Base-by-base conservation (phyloP, 1,284 basidiomycete species). In the Melampsora larici-populina region DNA sequence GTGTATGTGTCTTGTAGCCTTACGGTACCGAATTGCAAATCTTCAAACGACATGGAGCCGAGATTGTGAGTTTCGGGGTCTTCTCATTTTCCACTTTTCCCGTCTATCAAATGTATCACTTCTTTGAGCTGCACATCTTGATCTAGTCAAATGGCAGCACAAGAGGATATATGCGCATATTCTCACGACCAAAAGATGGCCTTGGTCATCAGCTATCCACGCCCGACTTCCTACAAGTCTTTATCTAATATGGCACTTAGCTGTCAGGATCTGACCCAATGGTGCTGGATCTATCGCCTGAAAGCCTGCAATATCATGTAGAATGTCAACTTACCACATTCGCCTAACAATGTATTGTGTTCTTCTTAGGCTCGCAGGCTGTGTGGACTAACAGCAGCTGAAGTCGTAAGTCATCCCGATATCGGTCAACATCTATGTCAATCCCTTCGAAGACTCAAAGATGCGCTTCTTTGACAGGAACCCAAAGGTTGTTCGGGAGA, bases 1-100 rank as follows among this genome's bases (percentile, higher is more conserved):
- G n/a, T n/a, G 18, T 43, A 4, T 24, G 70, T 21, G 55, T 31
- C 17, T 48, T 64, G 6, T 24, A 77, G 75, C 75, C 75, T 31
- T 77, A 63, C 60, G 67, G 29, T n/a, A 77, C 66, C 58, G 75
- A 77, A 67, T 55, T 77, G n/a, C 58, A 26, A 40, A 77, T 77
- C 24, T 43, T 77, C 26, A 66, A 69, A 33, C 43, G 43, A 29
- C 68, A 77, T 18, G 58, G 67, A 21, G 24, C 31, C 46, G 67
- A 77, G 24, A 77, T 77, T 21, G 75, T 77, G 11, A 77, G 75
- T 64, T 26, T n/a, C n/a, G 13, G 36, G 36, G 18, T 1, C 18
- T 55, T 7, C 18, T 55, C 51, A 13, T 55, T 55, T 3, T 17
- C 24, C 51, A 13, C 3, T 55, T 55, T 55, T 0, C 7, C 51